phyloP scores from a whole-genome alignment of 768 basidiomycete species.

The Xerocomellus amylosporus region DNA sequence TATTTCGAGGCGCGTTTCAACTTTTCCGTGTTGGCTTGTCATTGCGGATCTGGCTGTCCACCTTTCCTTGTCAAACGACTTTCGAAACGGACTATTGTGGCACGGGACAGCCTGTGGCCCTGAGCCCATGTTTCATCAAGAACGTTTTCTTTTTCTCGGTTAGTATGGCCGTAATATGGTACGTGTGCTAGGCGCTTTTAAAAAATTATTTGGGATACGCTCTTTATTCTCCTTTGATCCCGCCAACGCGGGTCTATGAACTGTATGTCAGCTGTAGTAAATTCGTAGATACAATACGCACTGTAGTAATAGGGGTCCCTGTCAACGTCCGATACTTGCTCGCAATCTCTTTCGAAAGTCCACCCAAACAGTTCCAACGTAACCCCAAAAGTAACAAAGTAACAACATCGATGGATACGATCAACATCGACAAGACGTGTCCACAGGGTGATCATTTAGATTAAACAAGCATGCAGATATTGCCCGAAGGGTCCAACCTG shows the following conservation, averaged over 20 bases:
- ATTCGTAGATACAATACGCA: constrained; percentile 1
- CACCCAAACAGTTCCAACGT: not conserved
- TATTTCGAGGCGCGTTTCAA: constrained; percentile 2
- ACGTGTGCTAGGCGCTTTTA: constrained; percentile 2
- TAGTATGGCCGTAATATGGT: not conserved
- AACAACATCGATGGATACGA: not conserved
- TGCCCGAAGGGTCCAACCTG: constrained; percentile 9
- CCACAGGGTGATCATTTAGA: not conserved
- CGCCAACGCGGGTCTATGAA: not conserved
- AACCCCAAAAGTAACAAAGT: not conserved
- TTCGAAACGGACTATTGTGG: constrained; percentile 6
- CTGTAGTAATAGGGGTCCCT: not conserved
- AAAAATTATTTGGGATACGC: not conserved
- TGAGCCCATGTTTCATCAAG: not conserved
- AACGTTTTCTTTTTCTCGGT: not conserved
- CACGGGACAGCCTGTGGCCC: not conserved
- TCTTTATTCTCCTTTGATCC: not conserved
- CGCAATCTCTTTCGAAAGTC: too few species aligned
- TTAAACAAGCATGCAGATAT: not conserved
- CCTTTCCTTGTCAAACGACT: not conserved
- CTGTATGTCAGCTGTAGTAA: not conserved
- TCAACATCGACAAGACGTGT: not conserved
- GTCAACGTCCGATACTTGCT: not conserved
- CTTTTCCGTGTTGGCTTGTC: not conserved
- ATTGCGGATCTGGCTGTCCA: not conserved